Evolutionary conservation across 495 filamentous ascomycete species (phyloP), one percentile per base, ranked within the genome.

Genomic region (Opeltia flavorubescens): DNA sequence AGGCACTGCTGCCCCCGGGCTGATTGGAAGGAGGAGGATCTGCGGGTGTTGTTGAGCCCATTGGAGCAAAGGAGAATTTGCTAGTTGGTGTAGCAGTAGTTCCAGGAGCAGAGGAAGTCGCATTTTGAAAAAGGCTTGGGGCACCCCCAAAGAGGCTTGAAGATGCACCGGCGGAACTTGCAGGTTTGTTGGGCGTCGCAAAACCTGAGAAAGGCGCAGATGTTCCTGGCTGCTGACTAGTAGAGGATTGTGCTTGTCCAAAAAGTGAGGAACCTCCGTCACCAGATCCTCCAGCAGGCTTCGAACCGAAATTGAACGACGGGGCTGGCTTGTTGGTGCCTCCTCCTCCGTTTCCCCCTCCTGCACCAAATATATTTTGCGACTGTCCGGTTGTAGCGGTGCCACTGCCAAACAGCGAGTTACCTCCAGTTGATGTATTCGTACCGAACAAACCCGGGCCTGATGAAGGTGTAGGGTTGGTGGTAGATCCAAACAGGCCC

Each of bases 81-180:
- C 54, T 55, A 29, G 55, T 50, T 40, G 57, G 57, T n/a, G 56
- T 59, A 13, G 49, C 50, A 21, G 47, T 33, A 33, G 4, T 47
- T 15, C 43, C 49, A 28, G 49, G 51, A 7, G 33, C 31, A 7
- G 50, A 20, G 2, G 54, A 43, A 31, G 48, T 42, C 39, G 46
- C 40, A 44, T 43, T 56, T 23, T 45, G 39, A 21, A 40, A 24
- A 38, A n/a, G n/a, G n/a, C n/a, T n/a, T n/a, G n/a, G n/a, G n/a
- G n/a, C n/a, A n/a, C 45, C 54, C 18, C 47, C 74, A 62, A 83
- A 83, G n/a, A 74, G 29, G 36, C 64, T 53, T 53, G 63, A 63
- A 15, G 50, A 59, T 36, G 68, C 54, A 36, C 58, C 52, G 20
- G 62, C 48, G 24, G 61, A 54, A 48, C 66, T 65, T 4, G 53